These are phyloP conservation scores for Hygrophorus pudorinus DNA, from an alignment of 768 basidiomycete species.

Conservation along the genomic window DNA sequence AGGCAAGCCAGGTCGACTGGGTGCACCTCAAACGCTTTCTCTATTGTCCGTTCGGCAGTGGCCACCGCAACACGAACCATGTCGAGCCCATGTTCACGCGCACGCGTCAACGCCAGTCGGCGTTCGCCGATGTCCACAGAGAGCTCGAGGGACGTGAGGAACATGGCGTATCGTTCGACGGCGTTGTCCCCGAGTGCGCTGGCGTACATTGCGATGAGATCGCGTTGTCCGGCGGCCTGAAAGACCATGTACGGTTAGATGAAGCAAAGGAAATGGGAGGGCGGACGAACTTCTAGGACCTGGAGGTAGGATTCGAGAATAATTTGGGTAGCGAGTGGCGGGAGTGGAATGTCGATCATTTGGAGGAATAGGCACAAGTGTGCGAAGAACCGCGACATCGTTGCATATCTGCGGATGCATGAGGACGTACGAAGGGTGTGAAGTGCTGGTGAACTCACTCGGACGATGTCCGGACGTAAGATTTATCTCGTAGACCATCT, in stretches of 20 bases:
- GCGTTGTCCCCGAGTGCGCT: conserved; percentile 85
- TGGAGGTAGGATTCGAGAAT: conserved; percentile 86
- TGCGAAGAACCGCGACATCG: conserved; percentile 83
- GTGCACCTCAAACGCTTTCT: conserved; percentile 55
- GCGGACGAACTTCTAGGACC: conserved; percentile 61
- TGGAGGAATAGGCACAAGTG: conserved; percentile 86
- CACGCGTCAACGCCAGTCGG: conserved; percentile 58
- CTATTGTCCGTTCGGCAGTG: conserved; percentile 71
- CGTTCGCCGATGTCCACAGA: conserved; percentile 56
- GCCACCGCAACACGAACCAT: conserved; percentile 68
- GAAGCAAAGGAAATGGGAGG: conserved; percentile 1
- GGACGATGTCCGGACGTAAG: conserved; percentile 34
- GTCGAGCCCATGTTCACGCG: conserved; percentile 79
- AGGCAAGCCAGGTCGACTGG: conserved; percentile 1
- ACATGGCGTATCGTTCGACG: conserved; percentile 84
- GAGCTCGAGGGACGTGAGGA: conserved; percentile 71
- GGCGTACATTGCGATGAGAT: conserved; percentile 90
- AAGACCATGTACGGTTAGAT: background rate
- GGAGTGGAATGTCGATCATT: conserved; percentile 66
- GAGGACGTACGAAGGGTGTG: background rate
- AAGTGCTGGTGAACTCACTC: conserved; percentile 37
- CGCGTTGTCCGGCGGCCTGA: conserved; percentile 66
- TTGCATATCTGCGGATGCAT: conserved; percentile 40
- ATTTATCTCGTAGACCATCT: conserved; percentile 39
- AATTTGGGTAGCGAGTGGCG: conserved; percentile 63